Percentiles rank a stretch among this genome's conserved stretches.
phyloP scores from a whole-genome alignment of 306 rosid species.

The Citrullus mucosospermus region DNA sequence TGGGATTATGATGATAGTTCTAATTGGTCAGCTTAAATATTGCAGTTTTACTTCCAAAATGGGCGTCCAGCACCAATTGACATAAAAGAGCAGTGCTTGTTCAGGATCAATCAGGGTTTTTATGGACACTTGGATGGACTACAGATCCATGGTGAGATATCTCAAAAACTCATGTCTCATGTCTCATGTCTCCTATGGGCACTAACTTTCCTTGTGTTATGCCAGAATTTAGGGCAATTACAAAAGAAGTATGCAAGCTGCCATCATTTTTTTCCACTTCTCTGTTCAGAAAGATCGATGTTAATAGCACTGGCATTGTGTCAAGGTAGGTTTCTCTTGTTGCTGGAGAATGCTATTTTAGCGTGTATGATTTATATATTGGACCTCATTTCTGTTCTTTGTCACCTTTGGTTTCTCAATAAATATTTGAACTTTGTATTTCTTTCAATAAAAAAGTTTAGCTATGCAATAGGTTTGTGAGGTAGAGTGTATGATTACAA shows the following conservation, averaged over 20 bases:
- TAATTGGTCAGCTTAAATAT: constrained; percentile 12
- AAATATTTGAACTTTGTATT: background rate
- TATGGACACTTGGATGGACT: constrained; percentile 65
- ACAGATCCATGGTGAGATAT: constrained; percentile 72
- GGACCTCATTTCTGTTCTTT: background rate
- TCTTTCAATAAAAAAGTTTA: background rate
- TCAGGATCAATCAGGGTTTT: constrained; percentile 54
- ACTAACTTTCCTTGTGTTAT: constrained; percentile 25
- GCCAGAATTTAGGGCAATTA: constrained; percentile 70
- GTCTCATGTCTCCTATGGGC: constrained; percentile 17
- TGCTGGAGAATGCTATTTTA: background rate
- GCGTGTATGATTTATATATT: background rate
- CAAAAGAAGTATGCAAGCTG: constrained; percentile 94
- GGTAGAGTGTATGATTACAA: background rate
- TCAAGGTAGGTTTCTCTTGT: constrained; percentile 47
- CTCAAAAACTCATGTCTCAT: constrained; percentile 15
- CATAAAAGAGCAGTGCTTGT: constrained; percentile 62
- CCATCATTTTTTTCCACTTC: constrained; percentile 78
- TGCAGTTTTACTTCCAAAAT: constrained; percentile 89
- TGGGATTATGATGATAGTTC: constrained; percentile 7
- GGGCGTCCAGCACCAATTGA: constrained; percentile 85
- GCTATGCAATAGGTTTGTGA: background rate
- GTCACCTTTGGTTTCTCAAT: background rate
- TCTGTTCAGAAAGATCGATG: constrained; percentile 77
- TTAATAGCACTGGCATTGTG: constrained; percentile 55